These are phyloP conservation scores for Erodium moschatum DNA, from an alignment of 441 rosid genomes.

Conservation along the genomic window DNA sequence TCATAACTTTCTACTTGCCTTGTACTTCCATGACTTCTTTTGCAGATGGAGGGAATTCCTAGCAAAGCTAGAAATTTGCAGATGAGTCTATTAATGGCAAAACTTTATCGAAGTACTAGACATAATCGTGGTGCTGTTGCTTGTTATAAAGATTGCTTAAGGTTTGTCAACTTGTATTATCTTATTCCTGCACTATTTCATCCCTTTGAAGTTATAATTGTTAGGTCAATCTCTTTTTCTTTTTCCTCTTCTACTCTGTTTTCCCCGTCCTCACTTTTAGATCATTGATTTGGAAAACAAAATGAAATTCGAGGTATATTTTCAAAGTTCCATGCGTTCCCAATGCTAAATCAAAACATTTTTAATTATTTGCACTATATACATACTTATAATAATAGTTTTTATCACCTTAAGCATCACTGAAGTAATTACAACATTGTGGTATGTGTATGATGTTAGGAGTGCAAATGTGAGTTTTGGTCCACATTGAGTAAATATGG, in stretches of 20 bases:
- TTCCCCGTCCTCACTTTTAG: neutral
- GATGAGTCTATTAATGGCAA: conserved; percentile 87
- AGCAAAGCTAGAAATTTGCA: conserved; percentile 81
- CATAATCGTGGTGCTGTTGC: conserved; percentile 73
- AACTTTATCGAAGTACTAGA: conserved; percentile 76
- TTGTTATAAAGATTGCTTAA: conserved; percentile 81
- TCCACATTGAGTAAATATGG: neutral
- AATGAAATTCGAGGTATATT: neutral
- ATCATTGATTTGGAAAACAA: neutral
- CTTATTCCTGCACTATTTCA: neutral
- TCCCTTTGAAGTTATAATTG: neutral
- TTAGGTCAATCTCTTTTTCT: neutral
- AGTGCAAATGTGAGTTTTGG: neutral
- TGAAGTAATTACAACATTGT: neutral
- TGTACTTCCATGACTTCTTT: conserved; percentile 2
- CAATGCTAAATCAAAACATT: neutral
- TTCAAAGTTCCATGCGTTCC: neutral
- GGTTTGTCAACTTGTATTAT: conserved; percentile 34
- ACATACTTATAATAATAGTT: neutral
- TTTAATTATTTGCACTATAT: neutral
- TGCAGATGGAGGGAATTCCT: conserved; percentile 83
- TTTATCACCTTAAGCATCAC: neutral
- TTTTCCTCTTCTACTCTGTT: neutral
- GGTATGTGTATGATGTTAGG: neutral
- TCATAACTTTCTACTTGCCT: neutral